These are phyloP conservation scores for Hyphodiscus sp. DNA, from an alignment of 2,329 filamentous ascomycete species.

Conservation along the genomic window DNA sequence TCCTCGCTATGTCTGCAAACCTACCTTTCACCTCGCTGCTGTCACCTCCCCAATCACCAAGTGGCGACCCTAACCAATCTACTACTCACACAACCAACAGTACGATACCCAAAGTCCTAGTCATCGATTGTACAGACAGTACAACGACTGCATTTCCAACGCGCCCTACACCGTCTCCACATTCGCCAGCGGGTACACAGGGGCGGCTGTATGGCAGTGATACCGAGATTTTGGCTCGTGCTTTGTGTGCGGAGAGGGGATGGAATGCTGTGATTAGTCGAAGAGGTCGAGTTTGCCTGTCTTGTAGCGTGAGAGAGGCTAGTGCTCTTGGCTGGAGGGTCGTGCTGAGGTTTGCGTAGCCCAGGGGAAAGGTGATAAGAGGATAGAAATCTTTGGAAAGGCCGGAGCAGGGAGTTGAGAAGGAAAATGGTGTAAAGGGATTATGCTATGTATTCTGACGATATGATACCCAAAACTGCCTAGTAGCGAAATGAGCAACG, in stretches of 20 bases:
- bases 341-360: conserved; percentile 21
- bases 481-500: not conserved
- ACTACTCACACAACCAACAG: conserved; percentile 30
- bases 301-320: conserved; percentile 70
- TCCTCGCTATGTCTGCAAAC: conserved; percentile 33
- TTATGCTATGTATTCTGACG: not conserved
- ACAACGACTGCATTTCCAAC: conserved; percentile 6
- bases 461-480: not conserved
- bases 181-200: not conserved
- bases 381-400: not conserved
- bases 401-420: not conserved
- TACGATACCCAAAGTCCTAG: conserved; percentile 40
- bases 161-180: conserved; percentile 24
- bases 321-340: conserved; percentile 56
- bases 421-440: not conserved
- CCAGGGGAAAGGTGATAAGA: not conserved
- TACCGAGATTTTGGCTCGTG: conserved; percentile 64
- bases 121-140: conserved; percentile 52
- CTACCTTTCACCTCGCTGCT: conserved; percentile 19
- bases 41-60: conserved; percentile 24
- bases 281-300: conserved; percentile 60
- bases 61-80: conserved; percentile 16
- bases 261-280: conserved; percentile 68
- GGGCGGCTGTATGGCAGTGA: conserved; percentile 42
- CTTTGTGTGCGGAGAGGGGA: conserved; percentile 67